Evolutionary conservation across 1,284 basidiomycete species (phyloP).

Genomic region (Serendipita sp.): DNA sequence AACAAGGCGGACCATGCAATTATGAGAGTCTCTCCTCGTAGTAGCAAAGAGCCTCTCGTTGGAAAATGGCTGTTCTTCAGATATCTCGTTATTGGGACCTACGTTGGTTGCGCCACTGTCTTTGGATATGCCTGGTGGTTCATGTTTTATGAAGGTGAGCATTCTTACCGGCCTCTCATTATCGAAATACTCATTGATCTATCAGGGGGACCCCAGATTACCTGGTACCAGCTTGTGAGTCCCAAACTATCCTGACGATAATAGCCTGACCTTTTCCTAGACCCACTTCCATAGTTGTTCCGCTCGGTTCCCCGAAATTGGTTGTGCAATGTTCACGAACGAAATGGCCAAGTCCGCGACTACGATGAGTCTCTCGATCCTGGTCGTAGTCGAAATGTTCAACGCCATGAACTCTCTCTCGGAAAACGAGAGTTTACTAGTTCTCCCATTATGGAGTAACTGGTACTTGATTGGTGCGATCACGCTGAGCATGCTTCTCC

Average conservation of each 20-base stretch:
- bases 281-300: conserved; percentile 91
- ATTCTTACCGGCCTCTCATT: too few relatives aligned
- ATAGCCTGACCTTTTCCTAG: conserved; percentile 25
- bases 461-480: conserved; percentile 82
- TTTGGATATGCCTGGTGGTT: conserved; percentile 99
- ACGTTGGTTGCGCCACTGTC: conserved; percentile 91
- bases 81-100: conserved; percentile 84
- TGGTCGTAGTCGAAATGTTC: conserved; percentile 96
- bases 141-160: conserved; percentile 57
- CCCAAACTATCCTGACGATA: not conserved
- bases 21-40: conserved; percentile 85
- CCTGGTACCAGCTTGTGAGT: conserved; percentile 82
- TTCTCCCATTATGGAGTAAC: conserved; percentile 86
- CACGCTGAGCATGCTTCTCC: conserved; percentile 76
- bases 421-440: conserved; percentile 90
- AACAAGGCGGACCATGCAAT: conserved; percentile 94
- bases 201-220: conserved; percentile 68
- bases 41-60: conserved; percentile 79
- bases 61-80: conserved; percentile 91
- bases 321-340: conserved; percentile 88
- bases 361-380: conserved; percentile 88
- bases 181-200: too few relatives aligned
- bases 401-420: conserved; percentile 98
- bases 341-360: conserved; percentile 75
- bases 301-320: conserved; percentile 68